A percentile compares a stretch with the other conserved stretches of the same genome.
Conservation (phyloP, 768 basidiomycete species). For the Austroboletus eburneus region DNA sequence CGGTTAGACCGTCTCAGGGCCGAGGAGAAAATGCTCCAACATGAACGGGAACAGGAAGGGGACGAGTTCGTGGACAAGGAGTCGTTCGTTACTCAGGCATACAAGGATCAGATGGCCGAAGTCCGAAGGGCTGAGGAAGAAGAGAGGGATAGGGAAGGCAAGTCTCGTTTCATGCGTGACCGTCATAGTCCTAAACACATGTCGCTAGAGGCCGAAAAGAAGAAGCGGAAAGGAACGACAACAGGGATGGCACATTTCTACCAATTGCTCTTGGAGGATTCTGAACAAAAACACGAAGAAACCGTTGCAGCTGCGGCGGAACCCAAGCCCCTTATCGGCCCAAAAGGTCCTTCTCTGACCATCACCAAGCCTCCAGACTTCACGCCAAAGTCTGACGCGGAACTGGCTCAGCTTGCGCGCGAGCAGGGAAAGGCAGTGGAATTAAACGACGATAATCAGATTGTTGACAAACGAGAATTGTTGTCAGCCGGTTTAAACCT, state of each 20-base stretch:
- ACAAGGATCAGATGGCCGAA: conserved; percentile 95
- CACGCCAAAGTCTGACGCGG: conserved; percentile 61
- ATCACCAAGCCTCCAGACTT: conserved; percentile 71
- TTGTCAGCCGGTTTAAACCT: conserved; percentile 91
- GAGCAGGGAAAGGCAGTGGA: conserved; percentile 83
- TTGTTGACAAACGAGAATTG: conserved; percentile 92
- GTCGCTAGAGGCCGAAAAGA: conserved; percentile 49
- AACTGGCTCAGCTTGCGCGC: conserved; percentile 65
- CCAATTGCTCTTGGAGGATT: conserved; percentile 69
- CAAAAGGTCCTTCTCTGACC: conserved; percentile 61
- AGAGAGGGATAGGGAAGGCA: conserved; percentile 85
- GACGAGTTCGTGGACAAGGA: conserved; percentile 94
- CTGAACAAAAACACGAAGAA: conserved; percentile 79
- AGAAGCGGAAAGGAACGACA: conserved; percentile 53
- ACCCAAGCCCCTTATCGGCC: conserved; percentile 54
- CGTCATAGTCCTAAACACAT: neutral
- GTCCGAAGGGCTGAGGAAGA: conserved; percentile 90
- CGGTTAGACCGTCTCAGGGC: conserved; percentile 86
- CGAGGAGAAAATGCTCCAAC: conserved; percentile 97
- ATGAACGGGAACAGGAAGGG: conserved; percentile 89
- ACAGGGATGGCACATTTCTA: conserved; percentile 87
- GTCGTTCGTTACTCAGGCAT: conserved; percentile 95
- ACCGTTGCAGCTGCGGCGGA: conserved; percentile 69
- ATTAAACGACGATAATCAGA: conserved; percentile 95
- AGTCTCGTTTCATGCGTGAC: conserved; percentile 16